These are phyloP conservation scores for Vanderwaltozyma tropicalis DNA, from an alignment of 805 yeast species.

Conservation along the genomic window DNA sequence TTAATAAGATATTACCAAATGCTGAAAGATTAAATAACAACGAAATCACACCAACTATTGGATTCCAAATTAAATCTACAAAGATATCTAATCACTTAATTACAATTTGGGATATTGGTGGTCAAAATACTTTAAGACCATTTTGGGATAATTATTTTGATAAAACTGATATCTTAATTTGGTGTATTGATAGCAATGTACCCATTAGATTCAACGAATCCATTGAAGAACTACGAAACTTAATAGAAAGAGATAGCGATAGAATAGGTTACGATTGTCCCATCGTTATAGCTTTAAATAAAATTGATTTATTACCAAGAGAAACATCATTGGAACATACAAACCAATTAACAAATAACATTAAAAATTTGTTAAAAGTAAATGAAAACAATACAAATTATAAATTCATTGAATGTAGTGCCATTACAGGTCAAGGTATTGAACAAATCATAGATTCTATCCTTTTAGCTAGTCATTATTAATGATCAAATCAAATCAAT, in stretches of 20 bases:
- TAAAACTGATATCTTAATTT: conserved; percentile 61
- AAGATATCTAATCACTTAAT: conserved; percentile 33
- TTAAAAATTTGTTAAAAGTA: neutral
- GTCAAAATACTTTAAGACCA: conserved; percentile 70
- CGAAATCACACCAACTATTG: conserved; percentile 78
- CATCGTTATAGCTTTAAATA: conserved; percentile 59
- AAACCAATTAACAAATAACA: conserved; percentile 1
- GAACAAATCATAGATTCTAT: conserved; percentile 3
- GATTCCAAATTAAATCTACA: conserved; percentile 64
- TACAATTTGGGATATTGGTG: conserved; percentile 86
- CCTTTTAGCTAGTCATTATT: neutral
- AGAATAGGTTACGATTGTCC: conserved; percentile 49
- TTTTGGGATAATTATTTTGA: conserved; percentile 95
- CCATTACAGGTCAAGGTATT: conserved; percentile 16
- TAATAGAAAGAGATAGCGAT: conserved; percentile 51
- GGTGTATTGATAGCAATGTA: conserved; percentile 71
- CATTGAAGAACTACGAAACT: conserved; percentile 49
- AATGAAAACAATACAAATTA: neutral
- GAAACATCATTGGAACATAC: neutral
- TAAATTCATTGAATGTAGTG: conserved; percentile 12
- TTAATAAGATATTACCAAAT: conserved; percentile 40
- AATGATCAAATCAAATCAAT: too few species aligned
- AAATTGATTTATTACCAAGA: conserved; percentile 45
- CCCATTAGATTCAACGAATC: conserved; percentile 56
- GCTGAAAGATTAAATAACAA: conserved; percentile 29